Evolutionary conservation across 129 eudicot genomes (phyloP).

Genomic region (Artemisia annua): DNA sequence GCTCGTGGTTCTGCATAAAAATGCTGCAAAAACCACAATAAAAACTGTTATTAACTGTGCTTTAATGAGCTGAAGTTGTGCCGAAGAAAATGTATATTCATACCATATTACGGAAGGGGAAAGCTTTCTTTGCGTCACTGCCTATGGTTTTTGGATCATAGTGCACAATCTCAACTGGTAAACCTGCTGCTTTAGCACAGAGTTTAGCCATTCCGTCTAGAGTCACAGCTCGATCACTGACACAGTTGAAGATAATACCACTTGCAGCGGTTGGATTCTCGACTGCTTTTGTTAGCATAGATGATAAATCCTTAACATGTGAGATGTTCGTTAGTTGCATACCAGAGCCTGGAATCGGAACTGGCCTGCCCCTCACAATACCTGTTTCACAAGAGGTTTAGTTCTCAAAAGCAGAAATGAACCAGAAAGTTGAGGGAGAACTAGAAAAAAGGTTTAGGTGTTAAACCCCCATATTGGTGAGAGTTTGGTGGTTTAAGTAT

Average conservation of each 20-base stretch:
- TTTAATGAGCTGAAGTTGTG: background rate
- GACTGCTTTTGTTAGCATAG: conserved; percentile 89
- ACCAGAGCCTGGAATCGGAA: conserved; percentile 95
- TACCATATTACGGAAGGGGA: conserved; percentile 98
- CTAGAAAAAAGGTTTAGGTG: too few species aligned
- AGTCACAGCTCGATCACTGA: conserved; percentile 96
- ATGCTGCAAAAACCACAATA: conserved; percentile 59
- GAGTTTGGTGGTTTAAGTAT: too few species aligned
- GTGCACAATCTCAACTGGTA: conserved; percentile 82
- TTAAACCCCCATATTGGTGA: too few species aligned
- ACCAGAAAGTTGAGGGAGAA: background rate
- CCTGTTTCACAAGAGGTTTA: conserved; percentile 45
- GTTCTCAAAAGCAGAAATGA: background rate
- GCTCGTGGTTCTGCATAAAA: conserved; percentile 98
- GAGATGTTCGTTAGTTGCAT: conserved; percentile 95
- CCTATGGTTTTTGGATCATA: conserved; percentile 88
- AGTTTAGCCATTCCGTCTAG: conserved; percentile 90
- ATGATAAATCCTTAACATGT: conserved; percentile 87
- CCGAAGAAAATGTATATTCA: background rate
- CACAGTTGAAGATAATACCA: conserved; percentile 86
- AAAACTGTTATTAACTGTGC: background rate
- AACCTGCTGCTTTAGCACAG: conserved; percentile 91
- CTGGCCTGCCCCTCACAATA: conserved; percentile 84
- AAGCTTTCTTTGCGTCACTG: conserved; percentile 90
- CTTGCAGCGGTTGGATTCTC: conserved; percentile 82